Conservation (phyloP, 768 basidiomycete genomes). For the Cubamyces lactineus region DNA sequence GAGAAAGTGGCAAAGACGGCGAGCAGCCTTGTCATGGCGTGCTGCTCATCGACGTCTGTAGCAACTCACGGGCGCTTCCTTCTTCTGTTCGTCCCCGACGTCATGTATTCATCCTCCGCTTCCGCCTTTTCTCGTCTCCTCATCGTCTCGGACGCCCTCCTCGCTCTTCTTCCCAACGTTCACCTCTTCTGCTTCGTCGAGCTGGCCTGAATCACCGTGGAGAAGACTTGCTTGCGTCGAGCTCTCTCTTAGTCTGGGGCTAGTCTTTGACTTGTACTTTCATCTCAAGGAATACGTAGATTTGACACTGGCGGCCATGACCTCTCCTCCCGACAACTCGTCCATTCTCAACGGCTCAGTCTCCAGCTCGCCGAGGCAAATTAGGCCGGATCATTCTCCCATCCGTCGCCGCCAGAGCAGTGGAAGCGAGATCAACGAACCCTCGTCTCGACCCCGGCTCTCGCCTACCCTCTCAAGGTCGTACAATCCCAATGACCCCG, state of each 20-base stretch:
- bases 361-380: conserved; percentile 31
- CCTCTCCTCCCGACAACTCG: conserved; percentile 32
- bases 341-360: conserved; percentile 31
- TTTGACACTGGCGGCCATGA: conserved; percentile 23
- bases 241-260: not conserved
- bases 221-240: not conserved
- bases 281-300: not conserved
- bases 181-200: not conserved
- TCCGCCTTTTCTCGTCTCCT: conserved; percentile 10
- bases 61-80: conserved; percentile 30
- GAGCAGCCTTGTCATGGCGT: conserved; percentile 21
- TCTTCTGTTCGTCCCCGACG: conserved; percentile 20
- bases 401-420: conserved; percentile 30
- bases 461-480: conserved; percentile 68
- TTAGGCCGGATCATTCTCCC: conserved; percentile 32
- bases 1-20: conserved; percentile 23
- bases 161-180: not conserved
- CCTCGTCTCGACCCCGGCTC: conserved; percentile 47
- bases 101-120: conserved; percentile 26
- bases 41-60: conserved; percentile 24
- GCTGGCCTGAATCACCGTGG: not conserved
- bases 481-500: conserved; percentile 70
- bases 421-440: conserved; percentile 37
- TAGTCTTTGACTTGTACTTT: not conserved
- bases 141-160: conserved; percentile 2